Conservation (phyloP, 306 rosid species). For the Arachis hypogaea region DNA sequence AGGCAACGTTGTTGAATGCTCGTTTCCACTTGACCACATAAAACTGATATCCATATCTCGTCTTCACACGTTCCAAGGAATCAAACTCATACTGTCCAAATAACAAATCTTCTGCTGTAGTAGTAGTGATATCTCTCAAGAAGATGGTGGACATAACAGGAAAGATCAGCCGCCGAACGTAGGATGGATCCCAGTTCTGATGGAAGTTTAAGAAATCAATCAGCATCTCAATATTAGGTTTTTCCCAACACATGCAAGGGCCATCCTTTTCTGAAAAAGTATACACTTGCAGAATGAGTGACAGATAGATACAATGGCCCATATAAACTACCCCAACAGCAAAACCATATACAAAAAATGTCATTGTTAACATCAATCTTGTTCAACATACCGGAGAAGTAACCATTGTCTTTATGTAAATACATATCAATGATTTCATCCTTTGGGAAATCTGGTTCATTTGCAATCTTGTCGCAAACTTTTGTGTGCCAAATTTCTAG, state of each 20-base stretch:
- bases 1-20: conserved; percentile 13
- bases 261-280: conserved; percentile 56
- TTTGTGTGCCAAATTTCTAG: conserved; percentile 60
- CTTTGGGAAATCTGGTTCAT: conserved; percentile 74
- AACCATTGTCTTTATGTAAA: conserved; percentile 62
- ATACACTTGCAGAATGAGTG: conserved; percentile 21
- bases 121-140: conserved; percentile 63
- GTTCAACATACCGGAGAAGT: conserved; percentile 55
- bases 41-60: conserved; percentile 61
- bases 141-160: conserved; percentile 86
- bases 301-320: conserved; percentile 2
- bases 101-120: conserved; percentile 45
- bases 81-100: conserved; percentile 74
- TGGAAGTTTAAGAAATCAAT: conserved; percentile 70
- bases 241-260: conserved; percentile 61
- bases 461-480: conserved; percentile 67
- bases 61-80: conserved; percentile 70
- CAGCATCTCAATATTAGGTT: conserved; percentile 65
- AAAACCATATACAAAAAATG: conserved; percentile 14
- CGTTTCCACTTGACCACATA: conserved; percentile 81
- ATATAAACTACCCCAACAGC: conserved; percentile 7
- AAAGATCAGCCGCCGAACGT: conserved; percentile 62
- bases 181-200: conserved; percentile 80
- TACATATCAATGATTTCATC: conserved; percentile 71
- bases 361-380: not conserved